Percentiles rank a stretch among this genome's conserved stretches.
Evolutionary conservation across 352 stramenopile species (phyloP).

Genomic region (Pelagophyceae sp.): DNA sequence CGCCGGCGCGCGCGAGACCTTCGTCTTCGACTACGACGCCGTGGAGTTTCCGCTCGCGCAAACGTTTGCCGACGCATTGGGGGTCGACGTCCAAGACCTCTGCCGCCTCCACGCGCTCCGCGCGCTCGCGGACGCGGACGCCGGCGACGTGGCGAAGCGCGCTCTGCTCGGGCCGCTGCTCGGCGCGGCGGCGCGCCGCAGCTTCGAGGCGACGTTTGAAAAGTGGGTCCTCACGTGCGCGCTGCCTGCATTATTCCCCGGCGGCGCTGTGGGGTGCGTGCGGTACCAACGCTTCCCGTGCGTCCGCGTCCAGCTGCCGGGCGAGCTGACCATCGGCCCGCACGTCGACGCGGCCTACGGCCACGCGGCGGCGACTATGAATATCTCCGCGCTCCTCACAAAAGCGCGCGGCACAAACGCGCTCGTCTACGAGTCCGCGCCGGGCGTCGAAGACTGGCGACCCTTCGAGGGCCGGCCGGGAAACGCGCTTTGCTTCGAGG

Average conservation of each 20-base stretch:
- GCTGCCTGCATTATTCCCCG: background rate
- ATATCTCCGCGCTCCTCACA: background rate
- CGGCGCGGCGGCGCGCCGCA: background rate
- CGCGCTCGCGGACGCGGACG: background rate
- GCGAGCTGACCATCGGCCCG: slow-evolving; percentile 6
- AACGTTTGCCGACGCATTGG: background rate
- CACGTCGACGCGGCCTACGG: slow-evolving; percentile 4
- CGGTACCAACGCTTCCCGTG: background rate
- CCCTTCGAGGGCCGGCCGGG: background rate
- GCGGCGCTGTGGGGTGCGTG: background rate
- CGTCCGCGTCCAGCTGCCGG: background rate
- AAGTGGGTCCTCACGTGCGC: background rate
- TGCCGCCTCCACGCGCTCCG: background rate
- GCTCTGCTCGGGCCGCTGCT: background rate
- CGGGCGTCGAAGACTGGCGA: background rate
- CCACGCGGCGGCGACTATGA: background rate
- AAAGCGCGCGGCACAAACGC: background rate
- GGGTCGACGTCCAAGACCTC: background rate
- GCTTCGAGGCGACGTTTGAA: background rate
- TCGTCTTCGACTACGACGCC: background rate
- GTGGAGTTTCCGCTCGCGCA: background rate
- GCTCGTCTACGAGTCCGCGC: background rate
- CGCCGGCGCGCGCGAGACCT: background rate
- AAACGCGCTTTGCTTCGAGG: background rate
- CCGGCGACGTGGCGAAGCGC: background rate